Evolutionary conservation across 192 early-diverging fungal species (phyloP).

Genomic region (Dimargaris verticillata): DNA sequence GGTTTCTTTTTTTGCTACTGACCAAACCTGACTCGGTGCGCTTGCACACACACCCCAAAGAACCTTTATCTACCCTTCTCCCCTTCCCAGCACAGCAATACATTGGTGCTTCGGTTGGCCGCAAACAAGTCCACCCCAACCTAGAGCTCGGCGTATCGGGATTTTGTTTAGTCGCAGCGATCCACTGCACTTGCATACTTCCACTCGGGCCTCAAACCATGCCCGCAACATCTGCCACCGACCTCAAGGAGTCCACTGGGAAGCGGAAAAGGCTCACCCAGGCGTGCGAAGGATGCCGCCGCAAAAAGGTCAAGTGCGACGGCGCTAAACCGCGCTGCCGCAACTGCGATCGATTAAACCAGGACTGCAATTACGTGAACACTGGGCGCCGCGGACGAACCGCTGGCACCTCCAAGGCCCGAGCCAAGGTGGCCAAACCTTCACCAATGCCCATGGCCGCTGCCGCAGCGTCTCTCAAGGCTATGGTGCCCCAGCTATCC

Average conservation of each 20-base stretch:
- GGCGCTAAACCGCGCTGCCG: conserved; percentile 27
- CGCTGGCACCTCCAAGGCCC: neutral
- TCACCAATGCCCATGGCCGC: no score
- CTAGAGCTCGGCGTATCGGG: no score
- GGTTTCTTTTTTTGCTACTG: no score
- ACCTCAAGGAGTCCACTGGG: neutral
- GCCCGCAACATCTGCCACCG: neutral
- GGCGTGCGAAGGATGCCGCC: conserved; percentile 27
- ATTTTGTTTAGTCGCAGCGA: no score
- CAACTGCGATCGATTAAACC: conserved; percentile 26
- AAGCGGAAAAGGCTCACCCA: conserved; percentile 3
- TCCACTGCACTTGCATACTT: neutral
- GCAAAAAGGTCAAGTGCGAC: conserved; percentile 30
- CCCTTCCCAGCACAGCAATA: neutral
- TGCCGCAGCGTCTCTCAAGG: no score
- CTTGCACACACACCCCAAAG: neutral
- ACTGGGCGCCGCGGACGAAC: neutral
- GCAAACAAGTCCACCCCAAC: no score
- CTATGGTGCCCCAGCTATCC: no score
- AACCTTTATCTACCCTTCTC: neutral
- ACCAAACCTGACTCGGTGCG: no score
- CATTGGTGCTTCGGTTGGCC: no score
- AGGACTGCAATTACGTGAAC: conserved; percentile 18
- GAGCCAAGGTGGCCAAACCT: no score
- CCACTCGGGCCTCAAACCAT: neutral